phyloP scores from a whole-genome alignment of 1,284 basidiomycete species.

The Cryptococcus jaspeensis region DNA sequence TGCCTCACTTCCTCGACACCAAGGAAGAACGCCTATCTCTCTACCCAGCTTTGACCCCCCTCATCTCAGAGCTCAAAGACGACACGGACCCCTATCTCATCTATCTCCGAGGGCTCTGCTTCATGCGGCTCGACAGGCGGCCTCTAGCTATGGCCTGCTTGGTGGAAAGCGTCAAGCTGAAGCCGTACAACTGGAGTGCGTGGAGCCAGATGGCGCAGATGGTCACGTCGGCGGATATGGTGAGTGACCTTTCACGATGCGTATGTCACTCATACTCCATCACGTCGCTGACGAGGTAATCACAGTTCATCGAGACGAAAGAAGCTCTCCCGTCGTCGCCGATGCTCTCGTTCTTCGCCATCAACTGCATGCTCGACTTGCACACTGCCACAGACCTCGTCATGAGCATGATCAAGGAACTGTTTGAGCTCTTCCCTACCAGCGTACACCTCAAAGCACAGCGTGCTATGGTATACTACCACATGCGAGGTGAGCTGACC shows the following conservation, averaged over 20 bases:
- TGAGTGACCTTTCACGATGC: conserved; percentile 46
- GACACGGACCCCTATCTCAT: conserved; percentile 75
- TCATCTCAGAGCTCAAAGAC: conserved; percentile 63
- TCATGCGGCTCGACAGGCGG: conserved; percentile 71
- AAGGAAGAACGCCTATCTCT: conserved; percentile 65
- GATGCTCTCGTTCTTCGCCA: conserved; percentile 69
- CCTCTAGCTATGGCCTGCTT: conserved; percentile 83
- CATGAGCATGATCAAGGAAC: conserved; percentile 66
- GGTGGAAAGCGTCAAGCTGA: conserved; percentile 72
- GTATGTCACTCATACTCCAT: no score
- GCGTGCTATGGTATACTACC: conserved; percentile 81
- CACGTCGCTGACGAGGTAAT: no score
- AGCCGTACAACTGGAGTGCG: conserved; percentile 94
- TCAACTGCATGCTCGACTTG: conserved; percentile 86
- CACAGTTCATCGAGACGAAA: conserved; percentile 49
- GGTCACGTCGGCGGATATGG: conserved; percentile 87
- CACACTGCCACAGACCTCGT: conserved; percentile 82
- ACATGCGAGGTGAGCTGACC: conserved; percentile 70
- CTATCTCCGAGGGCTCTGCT: conserved; percentile 81
- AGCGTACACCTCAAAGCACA: conserved; percentile 84
- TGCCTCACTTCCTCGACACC: conserved; percentile 58
- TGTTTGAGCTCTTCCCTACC: conserved; percentile 76
- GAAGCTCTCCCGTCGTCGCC: conserved; percentile 41
- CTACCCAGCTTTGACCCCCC: conserved; percentile 63
- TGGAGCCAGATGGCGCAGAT: conserved; percentile 82